Evolutionary conservation across 2,329 filamentous ascomycete species (phyloP).

Genomic region (Penicillium polonicum): DNA sequence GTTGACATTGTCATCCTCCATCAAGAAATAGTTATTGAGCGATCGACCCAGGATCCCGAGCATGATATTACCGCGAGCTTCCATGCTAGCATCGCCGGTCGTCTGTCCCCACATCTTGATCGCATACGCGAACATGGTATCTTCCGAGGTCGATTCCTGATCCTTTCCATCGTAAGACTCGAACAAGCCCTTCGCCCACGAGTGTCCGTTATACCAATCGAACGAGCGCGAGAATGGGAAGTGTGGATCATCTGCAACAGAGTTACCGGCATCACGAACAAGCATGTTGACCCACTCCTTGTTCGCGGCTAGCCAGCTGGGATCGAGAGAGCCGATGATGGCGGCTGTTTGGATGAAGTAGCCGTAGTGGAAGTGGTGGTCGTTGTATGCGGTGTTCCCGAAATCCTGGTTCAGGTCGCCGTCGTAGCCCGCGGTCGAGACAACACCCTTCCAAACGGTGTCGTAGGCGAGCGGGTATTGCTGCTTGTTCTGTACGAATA

Average conservation of each 20-base stretch:
- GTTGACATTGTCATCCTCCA: conserved; percentile 65
- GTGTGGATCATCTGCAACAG: conserved; percentile 64
- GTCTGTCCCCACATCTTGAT: conserved; percentile 92
- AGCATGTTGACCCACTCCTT: conserved; percentile 78
- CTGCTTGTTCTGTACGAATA: conserved; percentile 67
- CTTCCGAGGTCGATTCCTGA: conserved; percentile 82
- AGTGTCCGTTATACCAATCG: conserved; percentile 94
- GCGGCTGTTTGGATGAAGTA: conserved; percentile 89
- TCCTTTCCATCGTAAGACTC: conserved; percentile 56
- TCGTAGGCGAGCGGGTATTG: conserved; percentile 60
- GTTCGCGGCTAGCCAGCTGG: conserved; percentile 70
- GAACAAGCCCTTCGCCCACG: conserved; percentile 71
- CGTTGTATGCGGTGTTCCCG: conserved; percentile 77
- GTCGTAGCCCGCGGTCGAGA: conserved; percentile 71
- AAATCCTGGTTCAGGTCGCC: conserved; percentile 74
- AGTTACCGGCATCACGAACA: conserved; percentile 80
- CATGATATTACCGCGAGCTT: conserved; percentile 80
- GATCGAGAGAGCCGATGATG: conserved; percentile 76
- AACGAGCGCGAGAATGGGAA: conserved; percentile 84
- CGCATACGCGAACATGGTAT: conserved; percentile 81
- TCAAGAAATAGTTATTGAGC: conserved; percentile 78
- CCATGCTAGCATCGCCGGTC: conserved; percentile 73
- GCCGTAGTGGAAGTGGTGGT: conserved; percentile 66
- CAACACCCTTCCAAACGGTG: conserved; percentile 71
- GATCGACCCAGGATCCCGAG: conserved; percentile 73